These are phyloP conservation scores for Melampsora americana DNA, from an alignment of 1,284 basidiomycete genomes.

Conservation along the genomic window DNA sequence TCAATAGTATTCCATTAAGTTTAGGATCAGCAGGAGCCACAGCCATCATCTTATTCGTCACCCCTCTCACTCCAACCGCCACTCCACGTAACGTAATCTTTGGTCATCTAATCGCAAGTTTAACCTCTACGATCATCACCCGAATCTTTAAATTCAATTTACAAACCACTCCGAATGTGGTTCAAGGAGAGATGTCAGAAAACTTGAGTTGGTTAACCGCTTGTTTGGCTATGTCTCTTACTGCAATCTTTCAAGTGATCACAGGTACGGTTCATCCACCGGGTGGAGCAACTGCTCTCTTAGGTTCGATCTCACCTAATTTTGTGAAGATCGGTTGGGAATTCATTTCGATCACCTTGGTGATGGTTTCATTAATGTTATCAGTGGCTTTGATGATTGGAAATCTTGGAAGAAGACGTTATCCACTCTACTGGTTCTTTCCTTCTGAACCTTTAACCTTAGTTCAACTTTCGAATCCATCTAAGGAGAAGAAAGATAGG, in stretches of 20 bases:
- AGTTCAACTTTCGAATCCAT: no score
- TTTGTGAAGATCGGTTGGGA: conserved; percentile 33
- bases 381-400: conserved; percentile 14
- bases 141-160: neutral
- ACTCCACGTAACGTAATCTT: conserved; percentile 22
- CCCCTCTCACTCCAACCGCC: conserved; percentile 12
- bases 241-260: neutral
- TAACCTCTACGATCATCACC: conserved; percentile 7
- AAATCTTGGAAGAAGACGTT: conserved; percentile 22
- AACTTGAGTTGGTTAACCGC: conserved; percentile 12
- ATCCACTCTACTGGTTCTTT: conserved; percentile 32
- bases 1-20: conserved; percentile 22
- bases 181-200: neutral
- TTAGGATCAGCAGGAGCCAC: conserved; percentile 27
- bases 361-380: neutral
- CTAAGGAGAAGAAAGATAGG: no score
- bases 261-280: conserved; percentile 28
- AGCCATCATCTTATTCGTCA: conserved; percentile 17
- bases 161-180: neutral
- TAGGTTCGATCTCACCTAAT: conserved; percentile 20
- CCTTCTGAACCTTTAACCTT: neutral
- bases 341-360: conserved; percentile 17
- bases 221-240: neutral
- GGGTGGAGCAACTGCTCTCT: conserved; percentile 11
- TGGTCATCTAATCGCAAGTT: conserved; percentile 15